Percentiles rank a stretch among this genome's conserved stretches.
phyloP scores from a whole-genome alignment of 108 stramenopile species.

The Discostella stelligeroides region DNA sequence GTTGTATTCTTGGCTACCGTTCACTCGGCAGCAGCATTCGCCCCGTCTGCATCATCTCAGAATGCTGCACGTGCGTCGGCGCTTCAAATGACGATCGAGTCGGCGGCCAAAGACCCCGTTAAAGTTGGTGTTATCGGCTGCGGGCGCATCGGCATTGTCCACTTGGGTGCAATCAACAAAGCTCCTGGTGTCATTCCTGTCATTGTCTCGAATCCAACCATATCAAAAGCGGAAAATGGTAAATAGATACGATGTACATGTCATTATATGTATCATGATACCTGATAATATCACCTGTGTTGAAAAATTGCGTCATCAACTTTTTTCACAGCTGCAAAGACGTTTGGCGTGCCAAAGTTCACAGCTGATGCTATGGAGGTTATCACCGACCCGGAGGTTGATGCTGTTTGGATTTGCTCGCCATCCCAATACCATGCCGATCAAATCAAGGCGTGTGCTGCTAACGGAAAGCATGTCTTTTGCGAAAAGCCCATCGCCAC shows the following conservation, averaged over 20 bases:
- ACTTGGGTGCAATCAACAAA: slow-evolving; percentile 94
- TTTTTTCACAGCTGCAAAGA: slow-evolving; percentile 61
- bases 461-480: slow-evolving; percentile 93
- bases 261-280: background rate
- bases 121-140: slow-evolving; percentile 95
- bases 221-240: slow-evolving; percentile 92
- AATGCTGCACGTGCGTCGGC: slow-evolving; percentile 19
- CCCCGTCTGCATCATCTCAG: slow-evolving; percentile 11
- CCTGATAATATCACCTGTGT: too few species aligned
- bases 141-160: slow-evolving; percentile 94
- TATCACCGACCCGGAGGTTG: slow-evolving; percentile 92
- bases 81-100: slow-evolving; percentile 56
- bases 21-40: slow-evolving; percentile 33
- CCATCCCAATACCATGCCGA: slow-evolving; percentile 93
- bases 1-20: slow-evolving; percentile 24
- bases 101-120: slow-evolving; percentile 51
- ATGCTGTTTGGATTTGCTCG: slow-evolving; percentile 98
- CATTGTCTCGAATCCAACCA: slow-evolving; percentile 91
- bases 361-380: slow-evolving; percentile 91
- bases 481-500: slow-evolving; percentile 97
- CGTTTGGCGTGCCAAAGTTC: slow-evolving; percentile 86
- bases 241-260: slow-evolving; percentile 2
- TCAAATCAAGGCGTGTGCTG: slow-evolving; percentile 92
- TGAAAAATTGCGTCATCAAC: too few species aligned
- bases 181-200: slow-evolving; percentile 80